Evolutionary conservation across 257 asterid genomes (phyloP), one percentile per base, ranked within the genome.

Genomic region (Scutellaria barbata): DNA sequence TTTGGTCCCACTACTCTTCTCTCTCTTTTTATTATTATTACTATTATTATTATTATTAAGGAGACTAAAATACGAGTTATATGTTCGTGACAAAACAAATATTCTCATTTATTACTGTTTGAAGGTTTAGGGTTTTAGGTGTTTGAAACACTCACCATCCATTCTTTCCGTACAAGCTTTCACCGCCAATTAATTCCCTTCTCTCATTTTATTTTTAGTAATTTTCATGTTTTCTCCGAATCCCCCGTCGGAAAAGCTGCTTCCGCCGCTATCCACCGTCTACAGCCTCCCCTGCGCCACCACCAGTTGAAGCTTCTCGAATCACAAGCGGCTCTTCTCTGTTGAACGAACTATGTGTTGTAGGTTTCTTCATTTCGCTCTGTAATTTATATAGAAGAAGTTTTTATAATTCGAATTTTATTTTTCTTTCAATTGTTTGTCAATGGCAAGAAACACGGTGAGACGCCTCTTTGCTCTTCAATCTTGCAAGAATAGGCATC

Each of bases 401-500:
- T 30, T 17, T 52, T 48, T 64, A 4, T 30, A 30, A 3, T 55
- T 63, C 5, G 35, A 17, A 20, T 12, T 58, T 68, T 47, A 35
- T 5, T 75, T 22, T 51, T 50, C 62, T 6, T 58, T 30, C 17
- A 30, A 71, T 66, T 41, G 25, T 41, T 45, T 33, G 25, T 69
- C 82, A 66, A 88, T 91, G 97, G 92, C 87, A 7, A 85, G 85
- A 84, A 81, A 83, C 71, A 56, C 84, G 45, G 79, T 80, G 14
- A 83, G 71, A 33, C 78, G 81, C 76, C 77, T 93, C 11, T 69
- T 88, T 73, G 74, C 79, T 74, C 66, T 84, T 0, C 83, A 72
- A 80, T 82, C 85, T 55, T 67, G 82, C 66, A 84, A 71, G 63
- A 75, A 70, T 18, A 63, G 47, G 18, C 68, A 60, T 46, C 33